Evolutionary conservation across 2,329 filamentous ascomycete species (phyloP).

Genomic region (Xylaria sp.): DNA sequence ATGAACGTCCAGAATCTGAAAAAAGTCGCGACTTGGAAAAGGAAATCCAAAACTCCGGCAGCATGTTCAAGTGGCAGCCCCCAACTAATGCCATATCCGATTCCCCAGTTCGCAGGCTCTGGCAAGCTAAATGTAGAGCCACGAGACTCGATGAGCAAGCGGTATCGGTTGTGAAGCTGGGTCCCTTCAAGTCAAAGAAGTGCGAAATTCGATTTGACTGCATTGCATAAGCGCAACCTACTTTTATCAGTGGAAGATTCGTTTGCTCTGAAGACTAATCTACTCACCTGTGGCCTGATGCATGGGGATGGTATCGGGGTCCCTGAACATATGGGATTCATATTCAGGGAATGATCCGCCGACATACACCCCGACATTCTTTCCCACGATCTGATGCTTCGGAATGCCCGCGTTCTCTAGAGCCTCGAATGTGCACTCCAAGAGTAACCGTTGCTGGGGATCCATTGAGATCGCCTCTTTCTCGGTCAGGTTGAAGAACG

Average conservation of each 20-base stretch:
- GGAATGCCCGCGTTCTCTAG: constrained; percentile 49
- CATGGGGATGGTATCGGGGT: constrained; percentile 45
- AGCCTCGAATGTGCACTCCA: constrained; percentile 51
- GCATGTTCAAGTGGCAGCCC: constrained; percentile 43
- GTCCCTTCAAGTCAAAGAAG: constrained; percentile 50
- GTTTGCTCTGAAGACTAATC: background rate
- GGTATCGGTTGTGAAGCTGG: constrained; percentile 48
- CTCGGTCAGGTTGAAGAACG: constrained; percentile 48
- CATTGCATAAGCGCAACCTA: constrained; percentile 46
- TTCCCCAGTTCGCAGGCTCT: constrained; percentile 44
- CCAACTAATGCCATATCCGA: constrained; percentile 43
- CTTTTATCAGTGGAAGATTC: constrained; percentile 15
- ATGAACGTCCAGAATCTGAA: constrained; percentile 47
- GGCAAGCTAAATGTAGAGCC: constrained; percentile 46
- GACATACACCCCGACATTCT: constrained; percentile 46
- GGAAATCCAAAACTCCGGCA: constrained; percentile 44
- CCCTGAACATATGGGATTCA: constrained; percentile 40
- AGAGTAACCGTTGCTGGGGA: constrained; percentile 48
- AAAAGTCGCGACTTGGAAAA: constrained; percentile 44
- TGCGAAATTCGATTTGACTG: constrained; percentile 51
- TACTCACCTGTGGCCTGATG: constrained; percentile 46
- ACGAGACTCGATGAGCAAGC: constrained; percentile 49
- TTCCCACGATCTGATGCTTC: constrained; percentile 42
- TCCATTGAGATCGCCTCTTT: constrained; percentile 48
- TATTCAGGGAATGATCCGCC: constrained; percentile 46